Base-by-base conservation (phyloP, 2,329 filamentous ascomycete genomes). In the Periconia sp. region DNA sequence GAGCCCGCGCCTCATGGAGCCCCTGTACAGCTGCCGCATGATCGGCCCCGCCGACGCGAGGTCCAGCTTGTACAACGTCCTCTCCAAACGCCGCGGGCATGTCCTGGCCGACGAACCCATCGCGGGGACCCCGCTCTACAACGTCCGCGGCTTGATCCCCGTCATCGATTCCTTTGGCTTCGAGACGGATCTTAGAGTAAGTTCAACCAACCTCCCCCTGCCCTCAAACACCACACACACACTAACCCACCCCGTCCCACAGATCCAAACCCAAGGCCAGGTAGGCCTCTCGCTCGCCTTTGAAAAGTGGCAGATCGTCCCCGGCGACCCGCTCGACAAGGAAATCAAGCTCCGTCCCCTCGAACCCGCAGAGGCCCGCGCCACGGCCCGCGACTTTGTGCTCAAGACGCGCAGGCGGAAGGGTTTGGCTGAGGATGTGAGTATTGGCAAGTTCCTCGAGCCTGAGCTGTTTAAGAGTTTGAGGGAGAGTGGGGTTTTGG, bases 111-210 rank as follows among this genome's bases (percentile, higher is more conserved):
- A 99, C 71, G 91, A 91, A 0, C 92, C 92, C 14, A 91, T 99
- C 56, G 92, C 93, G 0, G 94, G 94, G 20, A 97, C 94, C 10
- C 94, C 93, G 5, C 82, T 99, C 11, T 97, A 97, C 76, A 88
- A 90, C 19, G 92, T 97, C 49, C 90, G 88, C 65, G 94, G 94
- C 3, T 81, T 97, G 47, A 86, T 99, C 52, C 94, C 94, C 10
- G 94, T 97, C 55, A 96, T 99, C 70, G 94, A 99, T 78, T 92
- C 88, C 30, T 99, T 99, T 69, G 94, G 94, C 18, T 97, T 99
- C 75, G 94, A 99, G 79, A 97, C 94, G 14, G 94, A 99, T 77
- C 81, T 99, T 53, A 84, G 94, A 56, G 70, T 74, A 64, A 59
- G 66, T 61, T 14, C 27, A 31, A 27, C 17, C 17, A 37, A 20